phyloP scores from a whole-genome alignment of 495 filamentous ascomycete genomes.

The Penicillium soppii region DNA sequence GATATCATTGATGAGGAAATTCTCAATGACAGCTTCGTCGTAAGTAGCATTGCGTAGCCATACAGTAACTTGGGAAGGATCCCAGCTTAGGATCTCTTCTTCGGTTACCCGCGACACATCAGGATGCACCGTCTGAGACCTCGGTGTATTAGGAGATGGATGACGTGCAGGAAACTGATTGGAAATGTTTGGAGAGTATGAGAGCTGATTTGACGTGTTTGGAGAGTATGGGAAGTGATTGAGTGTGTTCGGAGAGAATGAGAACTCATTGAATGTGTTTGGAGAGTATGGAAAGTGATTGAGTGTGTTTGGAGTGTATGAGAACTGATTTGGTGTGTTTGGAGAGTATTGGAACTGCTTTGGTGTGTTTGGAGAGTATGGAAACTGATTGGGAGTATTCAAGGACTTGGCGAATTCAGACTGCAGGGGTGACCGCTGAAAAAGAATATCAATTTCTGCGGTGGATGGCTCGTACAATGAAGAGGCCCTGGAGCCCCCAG shows the following conservation, averaged over 20 bases:
- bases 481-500: constrained; percentile 21
- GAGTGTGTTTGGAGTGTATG: constrained; percentile 2
- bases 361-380: background rate
- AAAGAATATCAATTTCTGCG: constrained; percentile 59
- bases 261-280: too few species aligned
- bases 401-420: constrained; percentile 1
- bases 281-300: constrained; percentile 6
- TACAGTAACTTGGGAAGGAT: constrained; percentile 60
- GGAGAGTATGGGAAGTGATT: constrained; percentile 13
- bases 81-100: constrained; percentile 22
- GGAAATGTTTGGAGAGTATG: constrained; percentile 2
- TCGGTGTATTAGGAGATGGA: background rate
- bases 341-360: too few species aligned
- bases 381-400: background rate
- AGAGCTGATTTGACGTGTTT: too few species aligned
- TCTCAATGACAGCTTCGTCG: constrained; percentile 71
- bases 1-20: constrained; percentile 88
- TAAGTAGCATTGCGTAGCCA: constrained; percentile 77
- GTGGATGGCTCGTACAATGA: constrained; percentile 32
- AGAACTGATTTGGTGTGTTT: constrained; percentile 18
- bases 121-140: constrained; percentile 8
- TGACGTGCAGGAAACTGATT: background rate
- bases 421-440: constrained; percentile 64
- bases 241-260: too few species aligned
- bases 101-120: constrained; percentile 16